Conservation (phyloP, 345 rosid species). For the Eutrema yunnanense region DNA sequence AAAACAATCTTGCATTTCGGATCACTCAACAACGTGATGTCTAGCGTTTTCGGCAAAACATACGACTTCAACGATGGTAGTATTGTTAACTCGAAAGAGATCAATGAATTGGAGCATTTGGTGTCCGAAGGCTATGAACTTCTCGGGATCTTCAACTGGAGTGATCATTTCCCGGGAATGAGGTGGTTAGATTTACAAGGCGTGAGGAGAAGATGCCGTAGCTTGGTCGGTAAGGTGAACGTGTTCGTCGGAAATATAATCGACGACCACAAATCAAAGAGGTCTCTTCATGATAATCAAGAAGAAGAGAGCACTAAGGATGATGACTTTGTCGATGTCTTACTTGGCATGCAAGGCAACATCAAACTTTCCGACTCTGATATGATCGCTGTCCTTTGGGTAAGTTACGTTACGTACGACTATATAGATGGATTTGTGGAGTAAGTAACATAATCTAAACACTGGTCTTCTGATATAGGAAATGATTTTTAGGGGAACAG, state of each 20-base stretch:
- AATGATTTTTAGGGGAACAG: conserved; percentile 88
- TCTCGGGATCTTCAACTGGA: conserved; percentile 73
- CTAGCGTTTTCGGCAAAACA: conserved; percentile 44
- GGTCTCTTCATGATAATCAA: conserved; percentile 3
- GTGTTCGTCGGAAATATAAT: conserved; percentile 55
- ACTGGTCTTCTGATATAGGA: conserved; percentile 36
- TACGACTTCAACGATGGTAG: conserved; percentile 28
- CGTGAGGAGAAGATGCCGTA: conserved; percentile 38
- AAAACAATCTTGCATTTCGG: conserved; percentile 38
- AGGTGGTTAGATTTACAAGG: conserved; percentile 42
- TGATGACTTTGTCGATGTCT: conserved; percentile 44
- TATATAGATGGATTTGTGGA: neutral
- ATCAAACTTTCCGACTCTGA: conserved; percentile 39
- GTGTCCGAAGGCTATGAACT: conserved; percentile 47
- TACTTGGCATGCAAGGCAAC: conserved; percentile 44
- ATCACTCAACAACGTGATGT: conserved; percentile 46
- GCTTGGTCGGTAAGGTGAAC: conserved; percentile 40
- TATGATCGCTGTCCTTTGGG: conserved; percentile 55
- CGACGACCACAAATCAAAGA: conserved; percentile 44
- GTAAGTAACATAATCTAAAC: neutral
- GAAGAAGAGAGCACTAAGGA: neutral
- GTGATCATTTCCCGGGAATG: conserved; percentile 62
- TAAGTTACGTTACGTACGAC: neutral
- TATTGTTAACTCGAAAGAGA: conserved; percentile 5
- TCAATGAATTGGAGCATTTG: conserved; percentile 34